Evolutionary conservation across 768 basidiomycete species (phyloP).

Genomic region (Crucibulum laeve): DNA sequence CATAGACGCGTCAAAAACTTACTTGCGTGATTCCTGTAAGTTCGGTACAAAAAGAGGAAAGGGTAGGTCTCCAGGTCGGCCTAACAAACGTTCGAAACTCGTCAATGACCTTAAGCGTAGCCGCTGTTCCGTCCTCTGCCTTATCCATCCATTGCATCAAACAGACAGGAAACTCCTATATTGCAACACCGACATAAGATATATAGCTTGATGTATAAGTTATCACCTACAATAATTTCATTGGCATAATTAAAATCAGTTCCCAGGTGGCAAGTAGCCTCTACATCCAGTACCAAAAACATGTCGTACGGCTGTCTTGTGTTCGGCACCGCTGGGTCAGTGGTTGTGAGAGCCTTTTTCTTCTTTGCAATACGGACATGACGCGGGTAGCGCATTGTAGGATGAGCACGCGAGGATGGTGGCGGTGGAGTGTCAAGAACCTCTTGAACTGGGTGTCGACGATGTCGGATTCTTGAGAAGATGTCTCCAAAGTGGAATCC

Average conservation of each 20-base stretch:
- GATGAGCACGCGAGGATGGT: not conserved
- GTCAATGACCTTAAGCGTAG: constrained; percentile 61
- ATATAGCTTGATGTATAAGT: not conserved
- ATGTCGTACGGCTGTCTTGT: constrained; percentile 57
- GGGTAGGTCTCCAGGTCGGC: constrained; percentile 80
- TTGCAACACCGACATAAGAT: not conserved
- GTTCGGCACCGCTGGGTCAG: constrained; percentile 8
- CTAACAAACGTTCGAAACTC: constrained; percentile 87
- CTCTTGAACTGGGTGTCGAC: constrained; percentile 2
- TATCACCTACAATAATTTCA: constrained; percentile 82
- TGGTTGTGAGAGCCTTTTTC: not conserved
- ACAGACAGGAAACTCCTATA: constrained; percentile 90
- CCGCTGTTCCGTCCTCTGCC: constrained; percentile 43
- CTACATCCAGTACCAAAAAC: constrained; percentile 87
- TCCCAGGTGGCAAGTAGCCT: constrained; percentile 74
- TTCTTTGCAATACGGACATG: constrained; percentile 12
- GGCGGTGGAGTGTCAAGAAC: constrained; percentile 1
- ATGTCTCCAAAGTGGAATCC: constrained; percentile 4
- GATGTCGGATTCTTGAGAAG: constrained; percentile 7
- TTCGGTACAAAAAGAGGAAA: constrained; percentile 80
- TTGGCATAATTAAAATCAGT: constrained; percentile 82
- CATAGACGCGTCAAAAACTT: constrained; percentile 14
- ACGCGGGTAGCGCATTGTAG: constrained; percentile 9
- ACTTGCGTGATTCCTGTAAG: constrained; percentile 95
- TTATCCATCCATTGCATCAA: constrained; percentile 79